Base-by-base conservation (phyloP, 371 early-diverging fungal species). In the Mortierella polycephala region DNA sequence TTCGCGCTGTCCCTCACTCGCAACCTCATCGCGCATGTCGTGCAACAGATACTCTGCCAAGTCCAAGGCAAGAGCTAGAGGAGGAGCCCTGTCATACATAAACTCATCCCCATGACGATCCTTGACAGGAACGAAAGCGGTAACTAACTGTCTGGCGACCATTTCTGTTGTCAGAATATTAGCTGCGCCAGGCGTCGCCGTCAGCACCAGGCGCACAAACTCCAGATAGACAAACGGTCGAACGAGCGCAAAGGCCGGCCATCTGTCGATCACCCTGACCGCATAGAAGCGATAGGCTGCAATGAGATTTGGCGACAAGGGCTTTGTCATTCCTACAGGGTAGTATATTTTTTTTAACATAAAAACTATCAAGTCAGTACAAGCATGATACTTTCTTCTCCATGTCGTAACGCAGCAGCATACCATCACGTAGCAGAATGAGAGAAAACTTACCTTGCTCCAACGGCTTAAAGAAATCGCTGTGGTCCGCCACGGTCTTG, bases 41-140 rank as follows among this genome's bases (percentile, higher is more conserved):
- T 69, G 51, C 67, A 79, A 39, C 12, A 79, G 42, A 18, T 79
- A 73, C 62, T 79, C 80, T 2, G 69, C 69, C 74, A 79, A 7
- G 30, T 73, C 70, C 30, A 79, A 39, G 1, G 70, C 80, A n/a
- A 79, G 59, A 16, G 61, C 51, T 62, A 79, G 42, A 8, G 80
- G 69, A 1, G 80, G 80, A 0, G 69, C 69, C 74, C 74, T 73
- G 18, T 18, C 45, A 20, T 62, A 73, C 3, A 51, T 12, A 42
- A 53, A 64, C 13, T 62, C 60, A 20, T 56, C 64, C 0, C 21
- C 54, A 18, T 37, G 21, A 10, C 8, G 46, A 13, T 67, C 37
- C 5, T 30, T 57, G 18, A 23, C 41, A 8, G 74, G 67, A 1
- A 6, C 10, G 23, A 79, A 79, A 0, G 73, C 80, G 5, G 2